Conservation (phyloP, 1,139 yeast genomes). For the Saccharomyces hybrid region DNA sequence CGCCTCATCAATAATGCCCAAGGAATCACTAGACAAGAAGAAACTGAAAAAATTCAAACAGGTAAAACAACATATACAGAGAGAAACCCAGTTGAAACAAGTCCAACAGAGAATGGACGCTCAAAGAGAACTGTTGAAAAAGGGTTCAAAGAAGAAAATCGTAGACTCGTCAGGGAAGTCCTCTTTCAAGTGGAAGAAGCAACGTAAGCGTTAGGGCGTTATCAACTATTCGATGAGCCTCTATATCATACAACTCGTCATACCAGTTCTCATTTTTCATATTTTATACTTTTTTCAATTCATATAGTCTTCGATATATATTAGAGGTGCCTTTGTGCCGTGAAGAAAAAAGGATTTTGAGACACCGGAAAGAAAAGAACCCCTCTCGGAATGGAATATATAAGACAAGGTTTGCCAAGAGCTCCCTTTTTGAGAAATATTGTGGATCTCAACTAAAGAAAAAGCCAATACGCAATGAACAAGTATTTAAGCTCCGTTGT, state of each 20-base stretch:
- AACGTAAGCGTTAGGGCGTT: constrained; percentile 50
- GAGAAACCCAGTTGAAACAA: constrained; percentile 57
- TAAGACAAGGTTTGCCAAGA: constrained; percentile 1
- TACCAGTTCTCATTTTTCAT: background rate
- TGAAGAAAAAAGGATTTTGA: background rate
- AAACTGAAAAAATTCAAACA: constrained; percentile 51
- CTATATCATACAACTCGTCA: background rate
- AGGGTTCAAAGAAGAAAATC: constrained; percentile 77
- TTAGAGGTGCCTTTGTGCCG: background rate
- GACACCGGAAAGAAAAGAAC: background rate
- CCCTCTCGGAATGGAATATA: background rate
- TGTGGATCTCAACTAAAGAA: background rate
- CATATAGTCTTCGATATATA: constrained; percentile 3
- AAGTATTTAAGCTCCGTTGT: background rate
- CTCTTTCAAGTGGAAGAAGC: constrained; percentile 76
- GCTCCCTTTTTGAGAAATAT: background rate
- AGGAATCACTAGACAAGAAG: constrained; percentile 44
- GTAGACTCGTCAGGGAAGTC: constrained; percentile 59
- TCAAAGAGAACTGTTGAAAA: constrained; percentile 83
- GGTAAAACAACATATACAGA: constrained; percentile 53
- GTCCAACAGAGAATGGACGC: constrained; percentile 68
- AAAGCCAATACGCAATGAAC: background rate
- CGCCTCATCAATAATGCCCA: constrained; percentile 27
- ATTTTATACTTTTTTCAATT: background rate
- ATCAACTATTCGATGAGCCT: background rate